Evolutionary conservation across 768 basidiomycete genomes (phyloP).

Genomic region (Phylloporus scabripes): DNA sequence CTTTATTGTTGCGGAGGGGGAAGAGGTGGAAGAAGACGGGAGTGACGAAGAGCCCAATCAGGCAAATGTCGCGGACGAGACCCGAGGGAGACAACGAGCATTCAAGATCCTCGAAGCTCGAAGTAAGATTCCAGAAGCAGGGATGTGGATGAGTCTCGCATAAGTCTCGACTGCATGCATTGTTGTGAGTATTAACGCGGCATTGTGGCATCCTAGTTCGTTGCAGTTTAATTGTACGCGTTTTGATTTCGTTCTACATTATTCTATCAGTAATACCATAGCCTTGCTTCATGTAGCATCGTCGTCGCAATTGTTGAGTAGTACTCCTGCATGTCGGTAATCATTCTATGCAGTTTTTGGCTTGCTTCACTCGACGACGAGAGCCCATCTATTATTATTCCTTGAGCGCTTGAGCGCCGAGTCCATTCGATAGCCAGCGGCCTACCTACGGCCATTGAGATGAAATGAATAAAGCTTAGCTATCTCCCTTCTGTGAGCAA

Average conservation of each 20-base stretch:
- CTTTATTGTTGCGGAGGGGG: conserved; percentile 48
- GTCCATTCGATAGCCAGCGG: not conserved
- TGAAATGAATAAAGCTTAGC: not conserved
- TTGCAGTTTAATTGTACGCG: conserved; percentile 6
- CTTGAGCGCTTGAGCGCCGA: not conserved
- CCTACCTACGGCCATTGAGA: not conserved
- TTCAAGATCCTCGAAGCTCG: conserved; percentile 66
- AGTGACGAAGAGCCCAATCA: conserved; percentile 22
- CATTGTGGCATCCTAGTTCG: not conserved
- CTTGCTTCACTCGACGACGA: not conserved
- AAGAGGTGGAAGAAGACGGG: conserved; percentile 39
- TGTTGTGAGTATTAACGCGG: conserved; percentile 9
- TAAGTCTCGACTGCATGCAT: conserved; percentile 14
- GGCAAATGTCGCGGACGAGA: conserved; percentile 23
- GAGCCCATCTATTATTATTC: not conserved
- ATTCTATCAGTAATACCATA: conserved; percentile 30
- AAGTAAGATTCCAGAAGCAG: conserved; percentile 59
- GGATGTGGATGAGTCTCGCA: conserved; percentile 82
- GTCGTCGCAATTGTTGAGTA: conserved; percentile 21
- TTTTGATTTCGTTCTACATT: conserved; percentile 22
- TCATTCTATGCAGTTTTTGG: conserved; percentile 3
- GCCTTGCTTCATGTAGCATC: conserved; percentile 27
- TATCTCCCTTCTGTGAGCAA: not conserved
- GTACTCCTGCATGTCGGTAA: conserved; percentile 12
- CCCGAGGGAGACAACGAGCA: conserved; percentile 54